Evolutionary conservation across 2,329 filamentous ascomycete species (phyloP), one percentile per base, ranked within the genome.

Genomic region (Purpureocillium takamizusanense): DNA sequence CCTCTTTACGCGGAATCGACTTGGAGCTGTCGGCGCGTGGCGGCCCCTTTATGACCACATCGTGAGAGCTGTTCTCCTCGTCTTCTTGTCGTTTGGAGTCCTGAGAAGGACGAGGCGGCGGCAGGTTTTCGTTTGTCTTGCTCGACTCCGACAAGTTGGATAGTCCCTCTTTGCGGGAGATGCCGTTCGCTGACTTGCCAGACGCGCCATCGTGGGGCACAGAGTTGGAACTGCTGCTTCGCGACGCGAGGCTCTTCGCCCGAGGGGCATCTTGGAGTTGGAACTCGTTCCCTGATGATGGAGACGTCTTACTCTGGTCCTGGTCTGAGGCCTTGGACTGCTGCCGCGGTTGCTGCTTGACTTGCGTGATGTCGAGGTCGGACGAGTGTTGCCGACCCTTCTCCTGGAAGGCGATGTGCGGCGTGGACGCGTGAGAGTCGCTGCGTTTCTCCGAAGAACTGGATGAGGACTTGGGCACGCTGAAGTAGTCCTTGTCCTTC

Each of bases 341-440:
- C 56, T 63, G 73, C 50, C 61, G 71, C 45, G 55, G 60, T 41
- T 66, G 63, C 35, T 63, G 60, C 51, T 69, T 79, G 17, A 67
- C 62, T 34, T 74, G 66, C 2, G 70, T 65, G 29, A 72, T 73
- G 23, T 76, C 68, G 17, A 77, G 63, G 10, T 81, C 76, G 3
- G 78, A 76, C 1, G 79, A 80, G 14, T 52, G 25, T 34, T 61
- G 55, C 3, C 84, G 76, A 2, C 78, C 77, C 60, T 89, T 92
- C 52, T 94, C 86, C 57, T 94, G 87, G 56, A 88, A 94, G 16
- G 87, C 84, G 51, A 94, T 94, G 53, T 95, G 88, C n/a, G 88
- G 86, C 13, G 86, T 88, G 2, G 79, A 74, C 42, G 65, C 57
- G 39, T 67, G 65, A 2, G 71, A 72, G 32, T 73, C 72, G 13